Evolutionary conservation across 225 moss, liverwort and hornwort species (phyloP).

Genomic region (Ulota crispa): DNA sequence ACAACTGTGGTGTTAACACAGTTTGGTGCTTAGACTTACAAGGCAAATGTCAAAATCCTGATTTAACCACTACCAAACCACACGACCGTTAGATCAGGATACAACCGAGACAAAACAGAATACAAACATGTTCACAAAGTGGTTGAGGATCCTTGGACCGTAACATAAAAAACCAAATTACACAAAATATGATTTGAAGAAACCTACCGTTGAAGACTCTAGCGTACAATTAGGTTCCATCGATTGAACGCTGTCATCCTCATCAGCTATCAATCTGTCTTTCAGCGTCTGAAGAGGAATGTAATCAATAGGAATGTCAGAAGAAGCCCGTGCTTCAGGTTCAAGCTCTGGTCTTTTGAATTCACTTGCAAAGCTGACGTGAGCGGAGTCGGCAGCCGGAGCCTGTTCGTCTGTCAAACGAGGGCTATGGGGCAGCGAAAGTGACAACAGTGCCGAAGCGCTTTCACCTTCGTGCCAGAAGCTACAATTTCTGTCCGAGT

Average conservation of each 20-base stretch:
- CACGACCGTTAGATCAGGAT: neutral
- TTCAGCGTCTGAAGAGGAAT: conserved; percentile 46
- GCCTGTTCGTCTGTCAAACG: conserved; percentile 24
- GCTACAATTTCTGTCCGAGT: conserved; percentile 3
- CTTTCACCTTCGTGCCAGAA: conserved; percentile 46
- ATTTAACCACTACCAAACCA: neutral
- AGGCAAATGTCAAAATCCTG: neutral
- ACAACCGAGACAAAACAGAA: neutral
- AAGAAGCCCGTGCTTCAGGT: conserved; percentile 20
- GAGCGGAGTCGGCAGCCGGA: conserved; percentile 26
- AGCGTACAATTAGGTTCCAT: conserved; percentile 28
- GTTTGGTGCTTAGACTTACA: neutral
- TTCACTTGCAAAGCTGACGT: conserved; percentile 34
- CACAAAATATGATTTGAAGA: neutral
- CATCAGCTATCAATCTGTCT: conserved; percentile 30
- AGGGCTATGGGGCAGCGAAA: conserved; percentile 54
- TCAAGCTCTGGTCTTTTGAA: conserved; percentile 35
- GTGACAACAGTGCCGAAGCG: conserved; percentile 44
- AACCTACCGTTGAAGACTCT: neutral
- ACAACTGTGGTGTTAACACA: neutral
- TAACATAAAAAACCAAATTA: neutral
- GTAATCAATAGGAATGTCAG: conserved; percentile 40
- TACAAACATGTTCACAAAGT: neutral
- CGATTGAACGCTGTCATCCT: conserved; percentile 27
- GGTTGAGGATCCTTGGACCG: neutral